Evolutionary conservation across 2,329 filamentous ascomycete species (phyloP).

Genomic region (Camptophora hylomeconis): DNA sequence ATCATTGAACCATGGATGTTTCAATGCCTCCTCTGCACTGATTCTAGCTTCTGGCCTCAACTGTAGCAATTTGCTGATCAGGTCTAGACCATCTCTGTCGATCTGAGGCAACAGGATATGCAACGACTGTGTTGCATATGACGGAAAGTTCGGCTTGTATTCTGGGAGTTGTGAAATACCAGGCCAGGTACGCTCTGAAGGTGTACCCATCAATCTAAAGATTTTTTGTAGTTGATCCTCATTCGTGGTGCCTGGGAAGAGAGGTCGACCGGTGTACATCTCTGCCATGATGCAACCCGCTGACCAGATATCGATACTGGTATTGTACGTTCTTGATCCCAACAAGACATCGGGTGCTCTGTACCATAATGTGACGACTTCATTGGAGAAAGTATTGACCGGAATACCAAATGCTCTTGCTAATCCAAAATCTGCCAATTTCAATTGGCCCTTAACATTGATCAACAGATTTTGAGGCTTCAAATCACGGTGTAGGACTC

Average conservation of each 20-base stretch:
- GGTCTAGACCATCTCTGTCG: conserved; percentile 72
- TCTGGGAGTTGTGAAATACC: conserved; percentile 93
- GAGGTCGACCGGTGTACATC: conserved; percentile 91
- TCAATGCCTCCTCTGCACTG: conserved; percentile 71
- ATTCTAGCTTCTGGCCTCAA: conserved; percentile 83
- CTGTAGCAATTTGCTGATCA: conserved; percentile 84
- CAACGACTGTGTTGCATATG: conserved; percentile 86
- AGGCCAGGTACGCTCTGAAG: conserved; percentile 88
- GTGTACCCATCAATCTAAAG: conserved; percentile 96
- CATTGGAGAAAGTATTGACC: conserved; percentile 81
- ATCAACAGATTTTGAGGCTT: conserved; percentile 89
- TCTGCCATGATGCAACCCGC: conserved; percentile 99
- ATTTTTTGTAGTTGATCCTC: conserved; percentile 96
- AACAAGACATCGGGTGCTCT: conserved; percentile 90
- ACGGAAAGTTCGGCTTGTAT: conserved; percentile 90
- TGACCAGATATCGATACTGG: conserved; percentile 99
- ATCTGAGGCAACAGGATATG: conserved; percentile 79
- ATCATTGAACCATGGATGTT: conserved; percentile 82
- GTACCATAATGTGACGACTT: conserved; percentile 92
- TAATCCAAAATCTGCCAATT: conserved; percentile 80
- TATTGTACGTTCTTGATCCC: conserved; percentile 92
- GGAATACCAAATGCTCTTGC: conserved; percentile 85
- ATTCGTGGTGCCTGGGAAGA: conserved; percentile 96
- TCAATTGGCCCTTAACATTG: conserved; percentile 73
- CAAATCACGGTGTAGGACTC: conserved; percentile 90